A percentile compares a stretch with the other conserved stretches of the same genome.
Conservation (phyloP, 257 asterid genomes). For the Sherardia arvensis region DNA sequence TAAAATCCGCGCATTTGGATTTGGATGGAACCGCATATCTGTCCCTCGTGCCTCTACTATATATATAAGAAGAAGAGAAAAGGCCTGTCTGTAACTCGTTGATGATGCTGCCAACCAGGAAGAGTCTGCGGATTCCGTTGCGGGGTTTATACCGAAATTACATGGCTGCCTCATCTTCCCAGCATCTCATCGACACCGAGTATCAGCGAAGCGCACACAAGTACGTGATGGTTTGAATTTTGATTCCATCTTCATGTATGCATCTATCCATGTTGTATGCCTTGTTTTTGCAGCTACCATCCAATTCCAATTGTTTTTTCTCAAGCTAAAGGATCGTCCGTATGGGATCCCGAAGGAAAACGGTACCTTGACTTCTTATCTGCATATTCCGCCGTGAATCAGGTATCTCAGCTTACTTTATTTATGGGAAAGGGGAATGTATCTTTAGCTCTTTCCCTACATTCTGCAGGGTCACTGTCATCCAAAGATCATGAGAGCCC, state of each 20-base stretch:
- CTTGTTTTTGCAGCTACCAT: conserved; percentile 95
- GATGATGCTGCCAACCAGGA: conserved; percentile 42
- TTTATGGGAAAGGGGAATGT: too few species aligned
- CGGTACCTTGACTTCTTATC: conserved; percentile 89
- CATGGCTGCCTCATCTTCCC: conserved; percentile 42
- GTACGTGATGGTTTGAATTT: conserved; percentile 19
- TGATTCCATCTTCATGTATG: too few species aligned
- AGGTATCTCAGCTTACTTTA: conserved; percentile 60
- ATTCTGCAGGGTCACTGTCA: conserved; percentile 84
- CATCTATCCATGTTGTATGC: too few species aligned
- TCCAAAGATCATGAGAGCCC: conserved; percentile 81
- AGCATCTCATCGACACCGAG: conserved; percentile 66
- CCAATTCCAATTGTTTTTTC: conserved; percentile 90
- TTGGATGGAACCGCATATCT: too few species aligned
- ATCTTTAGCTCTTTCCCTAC: too few species aligned
- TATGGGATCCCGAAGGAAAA: conserved; percentile 96
- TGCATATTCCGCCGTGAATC: conserved; percentile 95
- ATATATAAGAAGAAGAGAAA: too few species aligned
- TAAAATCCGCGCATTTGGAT: too few species aligned
- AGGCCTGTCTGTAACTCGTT: not conserved
- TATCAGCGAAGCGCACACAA: conserved; percentile 76
- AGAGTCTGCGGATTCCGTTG: conserved; percentile 24
- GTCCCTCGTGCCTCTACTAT: too few species aligned
- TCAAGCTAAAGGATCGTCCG: conserved; percentile 75
- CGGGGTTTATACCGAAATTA: conserved; percentile 37